These are phyloP conservation scores for Alternaria viburni DNA, from an alignment of 2,329 filamentous ascomycete species.

Conservation along the genomic window DNA sequence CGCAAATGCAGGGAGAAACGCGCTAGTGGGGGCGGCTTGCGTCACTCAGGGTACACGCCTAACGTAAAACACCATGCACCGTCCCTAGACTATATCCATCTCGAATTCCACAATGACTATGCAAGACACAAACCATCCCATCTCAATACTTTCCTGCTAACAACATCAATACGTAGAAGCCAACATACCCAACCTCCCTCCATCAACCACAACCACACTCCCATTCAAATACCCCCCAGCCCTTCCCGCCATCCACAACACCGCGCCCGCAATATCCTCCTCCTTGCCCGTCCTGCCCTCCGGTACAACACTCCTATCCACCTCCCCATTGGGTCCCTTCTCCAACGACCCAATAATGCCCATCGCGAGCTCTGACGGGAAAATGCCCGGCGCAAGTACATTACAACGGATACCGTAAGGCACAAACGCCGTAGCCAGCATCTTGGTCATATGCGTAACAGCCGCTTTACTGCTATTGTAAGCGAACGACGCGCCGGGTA, in stretches of 20 bases:
- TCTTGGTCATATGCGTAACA: slow-evolving; percentile 57
- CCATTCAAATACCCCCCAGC: slow-evolving; percentile 73
- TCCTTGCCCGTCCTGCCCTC: slow-evolving; percentile 66
- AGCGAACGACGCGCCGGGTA: slow-evolving; percentile 17
- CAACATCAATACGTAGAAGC: slow-evolving; percentile 59
- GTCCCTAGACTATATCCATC: neutral
- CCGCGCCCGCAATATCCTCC: slow-evolving; percentile 68
- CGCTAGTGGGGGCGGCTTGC: neutral
- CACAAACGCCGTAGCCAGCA: slow-evolving; percentile 52
- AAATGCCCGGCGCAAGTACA: slow-evolving; percentile 56
- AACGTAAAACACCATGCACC: neutral
- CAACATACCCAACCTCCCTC: slow-evolving; percentile 64
- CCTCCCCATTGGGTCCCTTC: neutral
- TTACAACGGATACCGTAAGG: slow-evolving; percentile 57
- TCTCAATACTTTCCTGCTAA: neutral
- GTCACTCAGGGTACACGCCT: neutral
- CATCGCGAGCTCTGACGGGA: slow-evolving; percentile 26
- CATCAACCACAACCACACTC: slow-evolving; percentile 66
- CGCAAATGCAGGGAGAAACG: slow-evolving; percentile 18
- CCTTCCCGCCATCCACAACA: slow-evolving; percentile 69
- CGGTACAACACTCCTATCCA: slow-evolving; percentile 47
- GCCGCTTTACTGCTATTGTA: slow-evolving; percentile 53
- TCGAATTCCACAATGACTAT: neutral
- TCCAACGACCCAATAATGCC: slow-evolving; percentile 12
- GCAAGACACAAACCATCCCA: neutral